Percentiles rank a stretch among this genome's conserved stretches.
These are phyloP conservation scores for Gnaphalium uliginosum DNA, from an alignment of 129 eudicot genomes.

Conservation along the genomic window DNA sequence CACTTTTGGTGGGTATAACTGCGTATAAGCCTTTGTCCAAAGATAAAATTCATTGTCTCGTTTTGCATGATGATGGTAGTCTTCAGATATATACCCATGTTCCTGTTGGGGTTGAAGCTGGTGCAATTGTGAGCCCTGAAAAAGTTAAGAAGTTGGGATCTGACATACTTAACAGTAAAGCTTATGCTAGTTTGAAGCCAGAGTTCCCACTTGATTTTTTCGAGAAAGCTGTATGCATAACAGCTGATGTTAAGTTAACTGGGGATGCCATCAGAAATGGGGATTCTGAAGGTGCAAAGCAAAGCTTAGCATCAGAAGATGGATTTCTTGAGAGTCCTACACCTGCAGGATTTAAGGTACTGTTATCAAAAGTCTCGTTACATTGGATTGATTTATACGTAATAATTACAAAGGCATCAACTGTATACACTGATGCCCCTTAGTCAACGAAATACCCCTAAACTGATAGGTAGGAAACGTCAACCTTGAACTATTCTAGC, in stretches of 20 bases:
- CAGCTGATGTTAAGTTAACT: constrained; percentile 86
- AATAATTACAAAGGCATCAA: not conserved
- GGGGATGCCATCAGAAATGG: constrained; percentile 92
- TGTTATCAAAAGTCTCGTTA: not conserved
- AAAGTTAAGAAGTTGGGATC: constrained; percentile 88
- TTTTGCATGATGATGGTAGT: constrained; percentile 98
- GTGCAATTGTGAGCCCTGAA: constrained; percentile 61
- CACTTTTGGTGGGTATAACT: constrained; percentile 88
- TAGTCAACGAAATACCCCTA: not conserved
- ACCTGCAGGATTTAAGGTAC: constrained; percentile 92
- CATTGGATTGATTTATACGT: not conserved
- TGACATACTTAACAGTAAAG: constrained; percentile 83
- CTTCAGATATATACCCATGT: constrained; percentile 93
- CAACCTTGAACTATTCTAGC: not conserved
- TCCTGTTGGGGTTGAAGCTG: constrained; percentile 72
- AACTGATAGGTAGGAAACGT: not conserved
- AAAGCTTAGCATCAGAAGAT: constrained; percentile 91
- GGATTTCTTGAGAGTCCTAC: constrained; percentile 89
- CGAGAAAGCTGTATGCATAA: constrained; percentile 89
- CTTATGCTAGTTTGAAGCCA: constrained; percentile 86
- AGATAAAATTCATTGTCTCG: constrained; percentile 89
- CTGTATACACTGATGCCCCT: not conserved
- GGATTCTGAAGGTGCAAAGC: constrained; percentile 96
- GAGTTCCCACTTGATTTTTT: constrained; percentile 96
- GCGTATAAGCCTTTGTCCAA: constrained; percentile 91